Percentiles rank a stretch among this genome's conserved stretches.
Evolutionary conservation across 768 basidiomycete genomes (phyloP).

Genomic region (Mycena alexandri): DNA sequence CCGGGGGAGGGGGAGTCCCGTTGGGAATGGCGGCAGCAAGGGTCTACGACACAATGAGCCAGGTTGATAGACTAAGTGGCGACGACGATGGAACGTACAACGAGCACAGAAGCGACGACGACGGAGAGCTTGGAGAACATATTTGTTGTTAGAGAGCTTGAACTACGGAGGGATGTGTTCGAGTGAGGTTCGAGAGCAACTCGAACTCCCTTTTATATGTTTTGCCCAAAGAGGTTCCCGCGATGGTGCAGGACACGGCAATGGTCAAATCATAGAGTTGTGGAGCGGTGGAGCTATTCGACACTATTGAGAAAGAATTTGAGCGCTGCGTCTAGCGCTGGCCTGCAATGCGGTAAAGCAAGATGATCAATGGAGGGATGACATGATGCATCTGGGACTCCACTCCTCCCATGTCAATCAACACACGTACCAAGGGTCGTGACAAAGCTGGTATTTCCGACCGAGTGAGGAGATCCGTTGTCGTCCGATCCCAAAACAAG

Average conservation of each 20-base stretch:
- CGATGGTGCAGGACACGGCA: background rate
- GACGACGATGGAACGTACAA: background rate
- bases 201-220: background rate
- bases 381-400: no score
- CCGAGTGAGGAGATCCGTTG: no score
- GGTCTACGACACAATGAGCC: background rate
- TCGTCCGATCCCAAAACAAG: no score
- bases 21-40: slow-evolving; percentile 16
- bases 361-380: no score
- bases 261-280: no score
- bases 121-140: slow-evolving; percentile 12
- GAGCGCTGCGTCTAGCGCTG: no score
- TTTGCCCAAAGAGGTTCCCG: background rate
- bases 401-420: no score
- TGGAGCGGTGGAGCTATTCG: no score
- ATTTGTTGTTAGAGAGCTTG: slow-evolving; percentile 6
- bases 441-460: no score
- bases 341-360: no score
- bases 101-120: slow-evolving; percentile 4
- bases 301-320: no score
- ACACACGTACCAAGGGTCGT: no score
- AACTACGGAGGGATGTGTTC: slow-evolving; percentile 17
- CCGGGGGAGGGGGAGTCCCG: slow-evolving; percentile 18
- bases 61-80: background rate
- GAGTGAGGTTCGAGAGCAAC: slow-evolving; percentile 8